Base-by-base conservation (phyloP, 2,329 filamentous ascomycete genomes). In the Pseudogymnoascus sp. region DNA sequence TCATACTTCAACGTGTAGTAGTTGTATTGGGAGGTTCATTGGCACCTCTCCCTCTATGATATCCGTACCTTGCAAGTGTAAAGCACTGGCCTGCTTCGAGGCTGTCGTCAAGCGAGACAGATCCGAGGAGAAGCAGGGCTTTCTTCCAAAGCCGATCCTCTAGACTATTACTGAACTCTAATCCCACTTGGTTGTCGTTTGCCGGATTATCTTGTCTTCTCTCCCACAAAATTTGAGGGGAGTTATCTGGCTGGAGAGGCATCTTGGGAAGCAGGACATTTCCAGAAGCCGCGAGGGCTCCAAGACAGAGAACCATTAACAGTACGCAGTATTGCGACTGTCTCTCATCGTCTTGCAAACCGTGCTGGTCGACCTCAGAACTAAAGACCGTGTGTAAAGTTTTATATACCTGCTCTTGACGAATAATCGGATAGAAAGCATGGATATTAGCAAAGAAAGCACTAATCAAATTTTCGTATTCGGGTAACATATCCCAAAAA, bases 61-160 rank as follows among this genome's bases (percentile, higher is more conserved):
- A 46, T 11, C 60, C 67, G 31, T 28, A 72, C 71, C 71, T 71
- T n/a, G 70, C 69, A 8, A 73, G 63, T 69, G 72, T 72, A 3
- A 65, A 66, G 53, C 71, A 71, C 34, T 73, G 71, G 0, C 71
- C 68, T 21, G 71, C 63, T 11, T 64, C 63, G 1, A 73, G 10
- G 1, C 69, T 69, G 23, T 67, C 62, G 1, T 71, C 66, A 0
- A 67, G 66, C 0, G 69, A 67, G 0, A 69, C 56, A 4, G 63
- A 66, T 2, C 72, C 71, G 0, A 70, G 60, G 0, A 72, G 59
- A 0, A 73, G 62, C 16, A 65, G 66, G 1, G 67, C 67, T 18
- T 73, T 73, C 3, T 44, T 12, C 72, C 36, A 44, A 60, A 44
- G 46, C 14, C 4, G 42, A 65, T 37, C 8, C 12, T 21, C 34